Base-by-base conservation (phyloP, 2,329 filamentous ascomycete species). In the Aspergillus ochraceus region DNA sequence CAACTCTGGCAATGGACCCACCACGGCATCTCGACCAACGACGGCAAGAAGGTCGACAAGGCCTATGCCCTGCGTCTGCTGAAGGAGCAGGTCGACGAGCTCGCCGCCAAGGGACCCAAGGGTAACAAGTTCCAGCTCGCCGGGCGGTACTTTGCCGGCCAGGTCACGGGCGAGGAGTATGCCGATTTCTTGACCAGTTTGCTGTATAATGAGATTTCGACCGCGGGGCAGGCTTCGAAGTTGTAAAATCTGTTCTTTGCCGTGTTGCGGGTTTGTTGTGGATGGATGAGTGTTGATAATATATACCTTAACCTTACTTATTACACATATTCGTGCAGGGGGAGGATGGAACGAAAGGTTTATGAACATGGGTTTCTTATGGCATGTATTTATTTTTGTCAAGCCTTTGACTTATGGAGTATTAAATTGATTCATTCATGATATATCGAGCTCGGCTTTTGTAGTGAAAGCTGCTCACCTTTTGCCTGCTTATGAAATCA, bases 1-100 rank as follows among this genome's bases (percentile, higher is more conserved):
- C 95, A 99, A 83, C 85, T 99, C 50, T 97, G 94, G 94, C 95
- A 99, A 77, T 99, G 95, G 95, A 87, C 89, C 64, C 88, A 85
- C 71, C 87, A 90, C 74, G 82, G 85, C 55, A 80, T 94, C 61
- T 85, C 84, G 63, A 97, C 93, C 8, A 85, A 89, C 49, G 92
- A 97, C 74, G 94, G 94, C 79, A 93, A 94, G 84, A 90, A 87
- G 71, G 88, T 99, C 67, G 93, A 96, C 80, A 97, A 97, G 84
- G 86, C 87, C 39, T 98, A 97, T 74, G 90, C 92, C 8, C 86
- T 97, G 62, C 88, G 88, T 80, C 83, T 98, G 58, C 86, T 98
- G 68, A 88, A 90, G 76, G 93, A 99, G 83, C 88, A 92, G 77
- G 86, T 92, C 42, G 87, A 92, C 59, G 83, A 88, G 73, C 83